Evolutionary conservation across 2,329 filamentous ascomycete genomes (phyloP).

Genomic region (Beauveria brongniartii): DNA sequence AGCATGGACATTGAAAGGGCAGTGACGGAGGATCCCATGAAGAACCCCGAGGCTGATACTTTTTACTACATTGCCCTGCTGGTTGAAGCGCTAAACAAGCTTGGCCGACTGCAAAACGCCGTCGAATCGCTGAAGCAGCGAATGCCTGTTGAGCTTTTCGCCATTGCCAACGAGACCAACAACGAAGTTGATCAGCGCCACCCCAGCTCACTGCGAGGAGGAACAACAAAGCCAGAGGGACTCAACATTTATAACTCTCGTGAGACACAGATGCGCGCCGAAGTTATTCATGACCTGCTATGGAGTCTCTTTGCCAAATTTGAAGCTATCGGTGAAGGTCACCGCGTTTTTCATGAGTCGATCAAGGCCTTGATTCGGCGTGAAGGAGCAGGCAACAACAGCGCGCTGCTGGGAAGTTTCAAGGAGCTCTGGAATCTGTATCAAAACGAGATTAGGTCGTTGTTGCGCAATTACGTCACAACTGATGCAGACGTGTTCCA

Average conservation of each 20-base stretch:
- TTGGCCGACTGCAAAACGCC: slow-evolving; percentile 76
- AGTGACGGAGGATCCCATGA: slow-evolving; percentile 77
- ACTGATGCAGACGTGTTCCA: slow-evolving; percentile 74
- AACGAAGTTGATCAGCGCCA: slow-evolving; percentile 89
- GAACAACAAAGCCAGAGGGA: slow-evolving; percentile 44
- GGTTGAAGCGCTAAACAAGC: slow-evolving; percentile 82
- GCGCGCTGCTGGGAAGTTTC: slow-evolving; percentile 73
- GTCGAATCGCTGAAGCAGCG: slow-evolving; percentile 88
- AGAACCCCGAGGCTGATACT: slow-evolving; percentile 90
- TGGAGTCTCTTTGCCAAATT: slow-evolving; percentile 95
- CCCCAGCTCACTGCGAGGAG: slow-evolving; percentile 66
- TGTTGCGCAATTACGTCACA: slow-evolving; percentile 93
- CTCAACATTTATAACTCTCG: slow-evolving; percentile 57
- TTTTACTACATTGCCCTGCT: slow-evolving; percentile 88
- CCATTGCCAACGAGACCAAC: slow-evolving; percentile 90
- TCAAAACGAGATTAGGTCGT: slow-evolving; percentile 91
- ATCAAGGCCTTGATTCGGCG: slow-evolving; percentile 78
- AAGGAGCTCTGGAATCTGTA: slow-evolving; percentile 97
- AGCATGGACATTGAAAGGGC: slow-evolving; percentile 50
- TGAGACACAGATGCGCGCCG: slow-evolving; percentile 68
- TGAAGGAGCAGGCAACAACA: slow-evolving; percentile 60
- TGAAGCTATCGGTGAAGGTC: slow-evolving; percentile 91
- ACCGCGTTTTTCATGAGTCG: slow-evolving; percentile 88
- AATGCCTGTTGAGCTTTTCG: slow-evolving; percentile 86
- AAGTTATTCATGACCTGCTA: slow-evolving; percentile 83